These are phyloP conservation scores for Primulina eburnea DNA, from an alignment of 257 asterid species.

Conservation along the genomic window DNA sequence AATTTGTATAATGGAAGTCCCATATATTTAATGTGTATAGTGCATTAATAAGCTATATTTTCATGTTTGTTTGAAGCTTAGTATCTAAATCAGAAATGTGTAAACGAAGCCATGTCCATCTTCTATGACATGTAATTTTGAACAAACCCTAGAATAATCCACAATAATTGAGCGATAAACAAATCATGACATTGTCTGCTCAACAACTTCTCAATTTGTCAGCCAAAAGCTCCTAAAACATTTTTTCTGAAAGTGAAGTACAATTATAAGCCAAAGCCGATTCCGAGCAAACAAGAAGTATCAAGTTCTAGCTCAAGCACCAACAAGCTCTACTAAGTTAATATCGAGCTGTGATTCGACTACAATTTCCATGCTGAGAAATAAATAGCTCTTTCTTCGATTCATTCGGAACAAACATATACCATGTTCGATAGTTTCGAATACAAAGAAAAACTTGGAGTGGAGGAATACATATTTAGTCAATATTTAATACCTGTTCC, in stretches of 20 bases:
- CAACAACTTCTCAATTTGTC: conserved; percentile 41
- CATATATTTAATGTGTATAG: neutral
- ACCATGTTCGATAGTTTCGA: neutral
- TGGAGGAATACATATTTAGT: neutral
- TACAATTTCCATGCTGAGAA: neutral
- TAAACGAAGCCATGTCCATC: conserved; percentile 22
- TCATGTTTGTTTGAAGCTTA: conserved; percentile 8
- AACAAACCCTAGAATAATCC: conserved; percentile 23
- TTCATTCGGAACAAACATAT: neutral
- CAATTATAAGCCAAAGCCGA: neutral
- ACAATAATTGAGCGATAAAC: conserved; percentile 22
- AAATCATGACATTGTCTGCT: conserved; percentile 36
- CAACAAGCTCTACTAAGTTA: neutral
- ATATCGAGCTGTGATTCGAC: neutral
- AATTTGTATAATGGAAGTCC: neutral
- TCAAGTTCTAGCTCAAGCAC: too few species aligned
- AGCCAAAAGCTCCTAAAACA: conserved; percentile 28
- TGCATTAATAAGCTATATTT: neutral
- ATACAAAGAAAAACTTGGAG: too few species aligned
- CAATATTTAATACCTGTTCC: conserved; percentile 62
- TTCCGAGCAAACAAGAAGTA: neutral
- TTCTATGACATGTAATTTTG: conserved; percentile 27
- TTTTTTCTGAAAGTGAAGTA: conserved; percentile 18
- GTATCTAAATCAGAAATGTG: conserved; percentile 8
- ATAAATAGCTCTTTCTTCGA: too few species aligned